These are phyloP conservation scores for Microcera coccophila DNA, from an alignment of 2,329 filamentous ascomycete species.

Conservation along the genomic window DNA sequence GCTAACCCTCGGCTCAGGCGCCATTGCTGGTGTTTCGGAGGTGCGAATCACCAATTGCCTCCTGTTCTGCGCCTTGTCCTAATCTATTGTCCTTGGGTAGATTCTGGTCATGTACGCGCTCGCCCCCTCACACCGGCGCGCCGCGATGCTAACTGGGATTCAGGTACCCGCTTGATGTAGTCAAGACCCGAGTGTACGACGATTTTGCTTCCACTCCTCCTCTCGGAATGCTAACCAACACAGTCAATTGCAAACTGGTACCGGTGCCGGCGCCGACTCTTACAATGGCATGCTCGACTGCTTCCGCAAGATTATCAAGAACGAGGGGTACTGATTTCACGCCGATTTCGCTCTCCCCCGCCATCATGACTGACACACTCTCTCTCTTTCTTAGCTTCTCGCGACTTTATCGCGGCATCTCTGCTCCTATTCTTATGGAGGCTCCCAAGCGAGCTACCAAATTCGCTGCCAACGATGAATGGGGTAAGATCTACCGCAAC, in stretches of 20 bases:
- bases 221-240: constrained; percentile 19
- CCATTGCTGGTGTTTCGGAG: constrained; percentile 96
- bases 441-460: constrained; percentile 92
- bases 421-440: constrained; percentile 95
- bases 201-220: constrained; percentile 15
- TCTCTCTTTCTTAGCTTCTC: constrained; percentile 62
- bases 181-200: constrained; percentile 92
- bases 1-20: constrained; percentile 51
- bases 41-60: constrained; percentile 47
- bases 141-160: constrained; percentile 12
- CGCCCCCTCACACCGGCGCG: constrained; percentile 15
- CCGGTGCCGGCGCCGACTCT: constrained; percentile 67
- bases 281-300: constrained; percentile 99
- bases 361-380: neutral
- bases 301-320: constrained; percentile 92
- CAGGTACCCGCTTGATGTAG: constrained; percentile 98
- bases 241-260: constrained; percentile 83
- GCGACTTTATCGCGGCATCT: constrained; percentile 91
- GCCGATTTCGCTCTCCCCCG: constrained; percentile 9
- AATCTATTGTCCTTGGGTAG: constrained; percentile 42
- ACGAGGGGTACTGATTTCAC: constrained; percentile 71
- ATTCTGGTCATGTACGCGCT: constrained; percentile 75
- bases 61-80: constrained; percentile 19
- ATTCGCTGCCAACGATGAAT: constrained; percentile 98
- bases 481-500: constrained; percentile 91